Base-by-base conservation (phyloP, 345 rosid species). In the Lumnitzera racemosa region DNA sequence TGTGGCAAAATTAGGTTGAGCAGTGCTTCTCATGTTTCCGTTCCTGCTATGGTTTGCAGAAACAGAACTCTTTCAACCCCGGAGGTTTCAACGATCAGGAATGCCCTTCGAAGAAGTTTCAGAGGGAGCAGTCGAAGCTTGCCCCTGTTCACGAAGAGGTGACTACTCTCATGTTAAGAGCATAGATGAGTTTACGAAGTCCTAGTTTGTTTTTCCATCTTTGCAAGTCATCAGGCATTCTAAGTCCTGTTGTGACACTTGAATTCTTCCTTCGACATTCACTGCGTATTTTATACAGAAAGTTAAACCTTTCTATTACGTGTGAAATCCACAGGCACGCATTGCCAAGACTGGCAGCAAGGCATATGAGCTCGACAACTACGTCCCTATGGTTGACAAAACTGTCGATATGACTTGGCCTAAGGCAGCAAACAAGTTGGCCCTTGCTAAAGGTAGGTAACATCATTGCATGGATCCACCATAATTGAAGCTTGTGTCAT, bases 311-410 rank as follows among this genome's bases (percentile, higher is more conserved):
- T 20, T 36, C 43, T 36, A 36, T 36, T 36, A 36, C 4, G 43
- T 36, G 43, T 27, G 20, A 6, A 6, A 36, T 36, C 11, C 43
- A 36, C 10, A 36, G 43, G 43, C 43, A 36, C 10, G 43, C 43
- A 5, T 29, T 50, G 16, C 23, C 57, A 61, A 67, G 63, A 74
- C 54, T 74, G 57, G 63, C 71, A 56, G 57, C 0, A 41, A 31
- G 12, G 55, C 66, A 24, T 53, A 43, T 9, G 58, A 61, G 57
- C 53, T 64, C n/a, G 80, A 70, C 23, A 63, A 64, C 47, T 47
- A 58, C 51, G 70, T 78, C 55, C 88, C 78, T 1, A 47, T 75
- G 47, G 52, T 80, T 4, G 83, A 83, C 63, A 88, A 80, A 72
- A 46, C 65, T 27, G 61, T 83, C 5, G 78, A 85, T 61, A 58